Percentiles rank a stretch among this genome's conserved stretches.
Conservation (phyloP, 2,329 filamentous ascomycete species). For the Dactylonectria macrodidyma region DNA sequence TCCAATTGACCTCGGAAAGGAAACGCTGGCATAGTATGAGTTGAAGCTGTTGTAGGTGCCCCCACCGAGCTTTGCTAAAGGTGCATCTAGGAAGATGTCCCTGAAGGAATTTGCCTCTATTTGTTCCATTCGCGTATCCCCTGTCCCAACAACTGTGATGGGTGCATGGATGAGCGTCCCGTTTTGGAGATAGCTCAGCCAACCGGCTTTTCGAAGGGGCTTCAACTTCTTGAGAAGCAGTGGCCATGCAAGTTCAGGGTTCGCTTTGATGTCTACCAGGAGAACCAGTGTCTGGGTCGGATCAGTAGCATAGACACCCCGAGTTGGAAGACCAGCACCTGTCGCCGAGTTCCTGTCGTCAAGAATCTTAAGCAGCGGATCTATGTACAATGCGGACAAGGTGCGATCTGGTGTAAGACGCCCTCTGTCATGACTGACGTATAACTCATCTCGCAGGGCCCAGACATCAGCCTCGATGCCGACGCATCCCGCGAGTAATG, state of each 20-base stretch:
- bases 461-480: slow-evolving; percentile 81
- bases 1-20: slow-evolving; percentile 70
- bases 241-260: slow-evolving; percentile 43
- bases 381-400: slow-evolving; percentile 73
- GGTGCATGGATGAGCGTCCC: slow-evolving; percentile 66
- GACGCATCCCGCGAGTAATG: slow-evolving; percentile 71
- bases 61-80: slow-evolving; percentile 61
- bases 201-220: slow-evolving; percentile 72
- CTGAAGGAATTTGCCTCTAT: slow-evolving; percentile 51
- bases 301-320: slow-evolving; percentile 71
- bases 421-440: slow-evolving; percentile 74
- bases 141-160: slow-evolving; percentile 79
- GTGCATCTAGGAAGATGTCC: slow-evolving; percentile 78
- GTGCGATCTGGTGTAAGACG: slow-evolving; percentile 70
- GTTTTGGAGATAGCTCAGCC: slow-evolving; percentile 68
- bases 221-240: slow-evolving; percentile 59
- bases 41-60: slow-evolving; percentile 65
- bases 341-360: slow-evolving; percentile 57
- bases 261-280: slow-evolving; percentile 79
- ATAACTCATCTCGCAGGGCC: slow-evolving; percentile 68
- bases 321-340: slow-evolving; percentile 36
- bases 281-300: slow-evolving; percentile 71
- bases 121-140: slow-evolving; percentile 53
- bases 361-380: slow-evolving; percentile 74
- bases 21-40: slow-evolving; percentile 76